Percentiles rank a stretch among this genome's conserved stretches.
These are phyloP conservation scores for Buxus sempervirens DNA, from an alignment of 164 flowering plant species.

Conservation along the genomic window DNA sequence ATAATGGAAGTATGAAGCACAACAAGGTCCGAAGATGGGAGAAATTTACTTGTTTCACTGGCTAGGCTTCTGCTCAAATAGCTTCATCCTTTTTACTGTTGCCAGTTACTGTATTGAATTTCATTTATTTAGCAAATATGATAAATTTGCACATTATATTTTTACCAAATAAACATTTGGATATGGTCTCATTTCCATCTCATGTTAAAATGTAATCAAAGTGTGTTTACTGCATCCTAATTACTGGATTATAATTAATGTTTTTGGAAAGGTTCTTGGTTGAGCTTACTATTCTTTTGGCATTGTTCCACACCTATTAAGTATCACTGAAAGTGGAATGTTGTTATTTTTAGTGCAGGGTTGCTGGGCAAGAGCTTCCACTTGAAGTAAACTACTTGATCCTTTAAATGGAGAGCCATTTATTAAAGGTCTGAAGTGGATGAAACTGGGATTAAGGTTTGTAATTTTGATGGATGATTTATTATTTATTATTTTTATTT, in stretches of 20 bases:
- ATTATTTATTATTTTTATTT: too few species aligned
- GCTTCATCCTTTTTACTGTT: too few species aligned
- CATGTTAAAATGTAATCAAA: not conserved
- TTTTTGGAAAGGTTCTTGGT: not conserved
- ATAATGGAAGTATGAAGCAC: too few species aligned
- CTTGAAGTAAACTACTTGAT: constrained; percentile 62
- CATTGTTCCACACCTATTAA: not conserved
- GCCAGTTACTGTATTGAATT: too few species aligned
- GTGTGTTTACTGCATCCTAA: not conserved
- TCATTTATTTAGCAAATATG: too few species aligned
- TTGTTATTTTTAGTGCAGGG: constrained; percentile 66
- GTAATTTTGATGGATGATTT: not conserved
- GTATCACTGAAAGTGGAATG: not conserved
- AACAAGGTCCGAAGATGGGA: too few species aligned
- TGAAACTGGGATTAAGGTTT: constrained; percentile 69
- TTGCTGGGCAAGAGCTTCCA: constrained; percentile 66
- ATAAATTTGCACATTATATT: too few species aligned
- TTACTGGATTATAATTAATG: not conserved
- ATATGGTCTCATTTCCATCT: too few species aligned
- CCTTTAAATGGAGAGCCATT: constrained; percentile 96
- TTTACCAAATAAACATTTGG: too few species aligned
- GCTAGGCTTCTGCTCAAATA: too few species aligned
- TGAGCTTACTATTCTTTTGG: not conserved
- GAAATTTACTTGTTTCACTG: too few species aligned
- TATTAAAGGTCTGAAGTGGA: constrained; percentile 78